Conservation (phyloP, 2,329 filamentous ascomycete species). For the Hypoxylon sp. region DNA sequence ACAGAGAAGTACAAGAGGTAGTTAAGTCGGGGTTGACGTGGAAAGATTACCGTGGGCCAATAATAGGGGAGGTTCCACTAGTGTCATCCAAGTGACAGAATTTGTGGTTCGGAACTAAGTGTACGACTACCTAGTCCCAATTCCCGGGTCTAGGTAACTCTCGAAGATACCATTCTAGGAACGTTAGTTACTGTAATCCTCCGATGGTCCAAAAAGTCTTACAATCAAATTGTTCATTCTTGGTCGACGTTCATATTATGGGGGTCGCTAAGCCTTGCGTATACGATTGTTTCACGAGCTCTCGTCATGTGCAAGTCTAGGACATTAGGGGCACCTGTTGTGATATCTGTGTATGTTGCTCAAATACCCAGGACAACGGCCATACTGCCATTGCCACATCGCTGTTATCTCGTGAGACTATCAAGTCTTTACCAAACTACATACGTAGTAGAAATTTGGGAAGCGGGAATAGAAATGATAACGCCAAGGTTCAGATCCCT, state of each 20-base stretch:
- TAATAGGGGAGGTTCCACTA: too few relatives aligned
- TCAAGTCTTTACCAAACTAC: too few relatives aligned
- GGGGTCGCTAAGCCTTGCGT: conserved; percentile 3
- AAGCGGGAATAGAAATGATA: neutral
- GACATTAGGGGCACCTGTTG: conserved; percentile 6
- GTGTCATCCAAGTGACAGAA: neutral
- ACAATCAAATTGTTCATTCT: neutral
- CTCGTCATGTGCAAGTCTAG: conserved; percentile 6
- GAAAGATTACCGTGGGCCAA: too few relatives aligned
- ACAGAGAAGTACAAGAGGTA: too few relatives aligned
- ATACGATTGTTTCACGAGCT: conserved; percentile 15
- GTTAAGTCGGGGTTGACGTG: neutral
- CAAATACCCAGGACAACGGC: neutral
- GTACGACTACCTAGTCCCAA: neutral
- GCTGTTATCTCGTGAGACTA: conserved; percentile 16
- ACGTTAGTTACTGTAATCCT: too few relatives aligned
- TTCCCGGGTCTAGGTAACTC: neutral
- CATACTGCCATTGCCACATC: conserved; percentile 4
- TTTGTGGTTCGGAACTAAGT: neutral
- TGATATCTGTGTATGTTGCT: conserved; percentile 2
- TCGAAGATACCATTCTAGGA: neutral
- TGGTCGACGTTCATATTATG: conserved; percentile 11
- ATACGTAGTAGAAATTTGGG: neutral
- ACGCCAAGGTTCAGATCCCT: conserved; percentile 11
- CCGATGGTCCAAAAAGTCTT: neutral